Base-by-base conservation (phyloP, 1,284 basidiomycete genomes). In the Volvariella volvacea region DNA sequence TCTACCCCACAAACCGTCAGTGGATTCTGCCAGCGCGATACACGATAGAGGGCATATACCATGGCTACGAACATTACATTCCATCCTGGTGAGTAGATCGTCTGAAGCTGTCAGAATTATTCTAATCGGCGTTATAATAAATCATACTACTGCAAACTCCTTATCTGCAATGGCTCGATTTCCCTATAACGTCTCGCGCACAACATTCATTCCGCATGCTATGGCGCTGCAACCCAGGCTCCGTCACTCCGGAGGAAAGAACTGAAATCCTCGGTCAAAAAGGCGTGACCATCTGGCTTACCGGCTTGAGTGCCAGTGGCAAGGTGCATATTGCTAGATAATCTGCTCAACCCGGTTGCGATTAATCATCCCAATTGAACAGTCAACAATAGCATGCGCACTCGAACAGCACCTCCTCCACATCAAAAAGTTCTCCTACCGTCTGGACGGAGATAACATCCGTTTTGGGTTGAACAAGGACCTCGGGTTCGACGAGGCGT, bases 381-480 rank as follows among this genome's bases (percentile, higher is more conserved):
- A 97, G 89, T 97, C 93, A 14, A 99, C 96, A 21, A 92, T 99
- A 56, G 96, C 92, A 1, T 93, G 91, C 52, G 96, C 96, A 10
- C 78, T 99, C 52, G 95, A 99, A 65, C 93, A 98, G 65, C 90
- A 95, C 62, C 78, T 99, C 12, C 74, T 99, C 44, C 89, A 94
- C 65, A 71, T 86, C 45, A 76, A 80, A 50, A 90, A 88, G 57
- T 92, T 91, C 56, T 72, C 86, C 34, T 99, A 96, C 69, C 83
- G 95, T 34, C 75, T 99, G 19, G 95, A 99, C 60, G 95, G 95
- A 3, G 95, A 99, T 71, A 99, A 99, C 66, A 76, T 99, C 50
- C 83, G 95, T 46, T 95, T 97, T 58, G 96, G 96, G 7, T 72
- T 99, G 40, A 99, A 99, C 78, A 98, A 92, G 70, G 95, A 99